phyloP scores from a whole-genome alignment of 2,329 filamentous ascomycete genomes.

The Albophoma yamanashiensis region DNA sequence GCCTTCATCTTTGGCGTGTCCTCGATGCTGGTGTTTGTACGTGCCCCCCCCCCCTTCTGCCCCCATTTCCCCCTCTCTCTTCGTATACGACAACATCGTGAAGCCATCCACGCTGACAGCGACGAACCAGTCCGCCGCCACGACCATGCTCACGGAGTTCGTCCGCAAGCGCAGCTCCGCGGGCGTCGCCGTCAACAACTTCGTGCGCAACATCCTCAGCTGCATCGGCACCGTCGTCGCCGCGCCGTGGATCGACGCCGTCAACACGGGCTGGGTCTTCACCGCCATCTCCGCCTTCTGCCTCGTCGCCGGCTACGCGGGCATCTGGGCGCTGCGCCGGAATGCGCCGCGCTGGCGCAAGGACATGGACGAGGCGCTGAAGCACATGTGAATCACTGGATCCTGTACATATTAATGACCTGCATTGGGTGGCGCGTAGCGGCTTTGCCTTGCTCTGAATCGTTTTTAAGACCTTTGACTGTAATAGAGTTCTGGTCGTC shows the following conservation, averaged over 20 bases:
- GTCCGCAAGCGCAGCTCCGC: conserved; percentile 60
- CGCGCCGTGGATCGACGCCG: conserved; percentile 57
- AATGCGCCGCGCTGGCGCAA: conserved; percentile 54
- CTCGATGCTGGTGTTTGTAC: conserved; percentile 69
- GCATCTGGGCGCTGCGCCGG: conserved; percentile 50
- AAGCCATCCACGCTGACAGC: not conserved
- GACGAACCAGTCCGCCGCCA: conserved; percentile 39
- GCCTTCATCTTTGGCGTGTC: conserved; percentile 67
- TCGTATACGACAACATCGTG: not conserved
- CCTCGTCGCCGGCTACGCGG: conserved; percentile 43
- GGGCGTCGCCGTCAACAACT: conserved; percentile 74
- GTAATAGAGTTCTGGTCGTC: not conserved
- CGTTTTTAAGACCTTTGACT: not conserved
- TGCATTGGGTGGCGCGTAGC: not conserved
- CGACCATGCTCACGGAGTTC: conserved; percentile 80
- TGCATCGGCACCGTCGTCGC: conserved; percentile 61
- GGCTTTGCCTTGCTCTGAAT: not conserved
- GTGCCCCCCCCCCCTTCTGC: conserved; percentile 3
- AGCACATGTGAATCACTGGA: conserved; percentile 7
- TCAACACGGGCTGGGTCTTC: conserved; percentile 69
- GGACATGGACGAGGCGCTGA: conserved; percentile 44
- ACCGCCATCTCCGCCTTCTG: conserved; percentile 45
- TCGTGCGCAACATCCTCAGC: conserved; percentile 67
- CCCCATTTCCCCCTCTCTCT: too few species aligned
- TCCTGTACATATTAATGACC: not conserved